Conservation (phyloP, 2,329 filamentous ascomycete species). For the Beauveria rudraprayagi region DNA sequence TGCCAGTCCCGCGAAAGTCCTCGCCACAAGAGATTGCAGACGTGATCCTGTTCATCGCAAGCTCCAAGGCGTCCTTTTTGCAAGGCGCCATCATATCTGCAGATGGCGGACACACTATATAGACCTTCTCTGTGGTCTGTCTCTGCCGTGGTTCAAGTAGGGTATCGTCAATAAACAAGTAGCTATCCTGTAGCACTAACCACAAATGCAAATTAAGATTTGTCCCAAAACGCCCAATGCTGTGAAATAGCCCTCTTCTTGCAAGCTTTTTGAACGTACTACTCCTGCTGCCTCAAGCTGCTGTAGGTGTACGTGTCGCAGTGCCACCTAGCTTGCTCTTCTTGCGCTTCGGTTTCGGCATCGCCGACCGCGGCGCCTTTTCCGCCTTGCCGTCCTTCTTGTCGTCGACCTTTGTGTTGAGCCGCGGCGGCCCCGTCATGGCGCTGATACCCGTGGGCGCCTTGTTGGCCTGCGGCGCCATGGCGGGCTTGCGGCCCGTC, state of each 20-base stretch:
- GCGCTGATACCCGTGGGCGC: constrained; percentile 26
- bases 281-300: not conserved
- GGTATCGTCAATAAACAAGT: constrained; percentile 5
- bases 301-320: constrained; percentile 24
- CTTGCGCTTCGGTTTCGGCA: constrained; percentile 37
- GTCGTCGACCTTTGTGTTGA: constrained; percentile 35
- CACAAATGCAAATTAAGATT: not conserved
- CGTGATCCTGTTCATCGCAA: constrained; percentile 35
- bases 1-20: constrained; percentile 31
- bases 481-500: constrained; percentile 44
- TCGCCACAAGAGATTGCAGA: constrained; percentile 39
- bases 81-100: constrained; percentile 35
- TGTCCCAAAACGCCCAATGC: not conserved
- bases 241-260: too few relatives aligned
- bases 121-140: not conserved
- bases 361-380: constrained; percentile 35
- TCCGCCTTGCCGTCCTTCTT: constrained; percentile 40
- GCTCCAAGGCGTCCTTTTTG: constrained; percentile 36
- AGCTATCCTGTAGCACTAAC: constrained; percentile 2
- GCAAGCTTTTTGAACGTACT: not conserved
- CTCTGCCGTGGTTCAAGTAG: not conserved
- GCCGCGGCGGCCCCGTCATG: constrained; percentile 25
- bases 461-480: constrained; percentile 22
- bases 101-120: constrained; percentile 37
- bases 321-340: constrained; percentile 38